Evolutionary conservation across 2,329 filamentous ascomycete species (phyloP).

Genomic region (Epichloe baconii): DNA sequence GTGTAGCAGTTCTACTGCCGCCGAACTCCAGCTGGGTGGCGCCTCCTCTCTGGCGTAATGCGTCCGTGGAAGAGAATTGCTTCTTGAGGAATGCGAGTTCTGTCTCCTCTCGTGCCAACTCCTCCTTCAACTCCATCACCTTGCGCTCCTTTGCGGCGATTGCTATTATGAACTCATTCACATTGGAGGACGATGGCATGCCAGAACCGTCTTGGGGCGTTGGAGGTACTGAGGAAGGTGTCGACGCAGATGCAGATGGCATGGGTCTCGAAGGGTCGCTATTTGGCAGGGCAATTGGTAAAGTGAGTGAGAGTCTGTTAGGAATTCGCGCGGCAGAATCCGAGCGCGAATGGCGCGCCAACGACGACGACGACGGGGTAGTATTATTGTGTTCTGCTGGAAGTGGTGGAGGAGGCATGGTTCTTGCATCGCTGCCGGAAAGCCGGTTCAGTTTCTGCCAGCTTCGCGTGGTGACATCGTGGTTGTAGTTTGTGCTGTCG

Average conservation of each 20-base stretch:
- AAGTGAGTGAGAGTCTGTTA: conserved; percentile 46
- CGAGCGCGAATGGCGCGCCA: conserved; percentile 35
- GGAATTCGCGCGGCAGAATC: conserved; percentile 40
- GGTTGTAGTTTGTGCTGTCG: neutral
- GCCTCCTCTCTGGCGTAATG: conserved; percentile 56
- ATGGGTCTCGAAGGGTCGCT: conserved; percentile 38
- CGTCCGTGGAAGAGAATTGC: conserved; percentile 70
- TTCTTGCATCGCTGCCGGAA: conserved; percentile 5
- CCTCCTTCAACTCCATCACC: conserved; percentile 83
- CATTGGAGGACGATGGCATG: conserved; percentile 35
- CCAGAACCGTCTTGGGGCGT: conserved; percentile 35
- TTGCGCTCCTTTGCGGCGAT: conserved; percentile 85
- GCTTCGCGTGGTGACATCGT: neutral
- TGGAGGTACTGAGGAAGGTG: conserved; percentile 30
- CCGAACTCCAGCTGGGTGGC: conserved; percentile 3
- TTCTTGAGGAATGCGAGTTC: conserved; percentile 68
- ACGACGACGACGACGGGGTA: conserved; percentile 22
- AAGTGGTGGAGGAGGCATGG: conserved; percentile 25
- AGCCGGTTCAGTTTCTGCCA: neutral
- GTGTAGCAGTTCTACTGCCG: conserved; percentile 1
- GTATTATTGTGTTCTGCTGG: conserved; percentile 25
- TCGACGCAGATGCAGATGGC: conserved; percentile 24
- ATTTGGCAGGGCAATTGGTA: conserved; percentile 45
- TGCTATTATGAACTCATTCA: conserved; percentile 66
- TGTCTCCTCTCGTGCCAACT: conserved; percentile 68